phyloP scores from a whole-genome alignment of 1,139 yeast genomes.

The Yamadazyma aaseri region DNA sequence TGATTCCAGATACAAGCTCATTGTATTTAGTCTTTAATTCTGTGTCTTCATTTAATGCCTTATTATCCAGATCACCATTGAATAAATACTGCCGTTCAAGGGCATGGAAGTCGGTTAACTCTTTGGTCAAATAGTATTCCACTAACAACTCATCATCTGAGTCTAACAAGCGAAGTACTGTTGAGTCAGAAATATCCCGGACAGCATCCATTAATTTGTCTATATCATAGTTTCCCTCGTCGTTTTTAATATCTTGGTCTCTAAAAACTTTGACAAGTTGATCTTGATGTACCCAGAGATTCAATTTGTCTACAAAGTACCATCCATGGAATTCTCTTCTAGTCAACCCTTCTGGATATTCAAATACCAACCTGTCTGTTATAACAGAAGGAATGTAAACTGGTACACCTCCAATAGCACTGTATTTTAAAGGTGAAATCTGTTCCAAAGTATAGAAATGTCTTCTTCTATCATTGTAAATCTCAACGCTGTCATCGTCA shows the following conservation, averaged over 20 bases:
- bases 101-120: constrained; percentile 28
- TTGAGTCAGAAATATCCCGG: constrained; percentile 18
- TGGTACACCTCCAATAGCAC: constrained; percentile 35
- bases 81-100: constrained; percentile 22
- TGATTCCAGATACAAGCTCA: constrained; percentile 19
- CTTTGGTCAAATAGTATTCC: constrained; percentile 31
- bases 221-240: constrained; percentile 13
- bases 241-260: constrained; percentile 9
- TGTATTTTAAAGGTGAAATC: constrained; percentile 30
- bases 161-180: constrained; percentile 20
- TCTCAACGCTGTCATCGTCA: constrained; percentile 13
- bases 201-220: constrained; percentile 19
- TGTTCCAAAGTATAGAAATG: constrained; percentile 36
- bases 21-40: constrained; percentile 17
- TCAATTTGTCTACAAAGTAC: constrained; percentile 24
- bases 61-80: constrained; percentile 20
- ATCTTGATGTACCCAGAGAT: constrained; percentile 27
- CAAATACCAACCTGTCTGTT: constrained; percentile 26
- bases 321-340: constrained; percentile 18
- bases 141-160: constrained; percentile 27
- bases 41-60: constrained; percentile 11
- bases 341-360: constrained; percentile 19
- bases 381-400: constrained; percentile 28
- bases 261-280: constrained; percentile 9
- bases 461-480: constrained; percentile 32